Base-by-base conservation (phyloP, 306 rosid species). In the Castanospermum australe region DNA sequence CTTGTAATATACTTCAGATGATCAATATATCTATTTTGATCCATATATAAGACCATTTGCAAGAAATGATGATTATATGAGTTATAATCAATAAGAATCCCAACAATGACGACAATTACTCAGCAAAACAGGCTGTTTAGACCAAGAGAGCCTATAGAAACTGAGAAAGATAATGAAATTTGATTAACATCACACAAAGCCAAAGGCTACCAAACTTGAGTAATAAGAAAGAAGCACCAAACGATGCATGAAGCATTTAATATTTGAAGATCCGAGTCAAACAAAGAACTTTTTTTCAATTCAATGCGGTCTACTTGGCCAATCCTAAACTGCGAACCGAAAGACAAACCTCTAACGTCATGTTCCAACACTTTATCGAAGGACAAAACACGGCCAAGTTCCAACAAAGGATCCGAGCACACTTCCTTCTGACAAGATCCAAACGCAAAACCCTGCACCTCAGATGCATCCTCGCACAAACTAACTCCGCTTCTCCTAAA, bases 361-460 rank as follows among this genome's bases (percentile, higher is more conserved):
- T 77, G 77, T 69, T 84, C 90, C 69, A 83, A 80, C 24, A 72
- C 84, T 62, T 83, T 89, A 62, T 86, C 90, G 17, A 71, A 32
- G 12, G 88, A 81, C 83, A 77, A 67, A 84, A 67, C 71, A 30
- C 79, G 77, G 62, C 79, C 84, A 47, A 87, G 55, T 41, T 89
- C 97, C 54, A 81, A 57, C 50, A 80, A 60, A 69, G 93, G 66
- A 85, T 91, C 98, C 3, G 88, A 84, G 76, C 93, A 84, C 2
- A 95, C 89, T 81, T 95, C 97, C 79, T 84, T 89, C 72, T 98
- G 73, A 73, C 99, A 95, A 1, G 93, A 88, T 6, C 95, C 92
- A 39, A 79, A 81, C 8, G 84, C 74, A 66, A 76, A 86, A 6
- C 89, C 93, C 48, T 74, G 51, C 51, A 47, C 72, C 76, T 56